Conservation (phyloP, 345 rosid genomes). For the Geranium rotundifolium region DNA sequence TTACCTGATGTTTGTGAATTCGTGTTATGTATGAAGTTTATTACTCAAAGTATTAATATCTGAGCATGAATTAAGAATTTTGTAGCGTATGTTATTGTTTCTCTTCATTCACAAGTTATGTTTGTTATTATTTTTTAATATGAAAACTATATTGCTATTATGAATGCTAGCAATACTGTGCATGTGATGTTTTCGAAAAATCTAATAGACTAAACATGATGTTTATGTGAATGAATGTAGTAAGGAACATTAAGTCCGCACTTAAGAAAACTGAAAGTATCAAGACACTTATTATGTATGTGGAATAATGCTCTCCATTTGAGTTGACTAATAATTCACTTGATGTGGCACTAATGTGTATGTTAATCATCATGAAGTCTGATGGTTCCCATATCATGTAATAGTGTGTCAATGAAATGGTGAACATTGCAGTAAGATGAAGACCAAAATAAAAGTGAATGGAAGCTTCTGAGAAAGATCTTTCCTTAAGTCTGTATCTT, state of each 20-base stretch:
- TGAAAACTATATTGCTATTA: no score
- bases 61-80: no score
- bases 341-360: no score
- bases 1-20: no score
- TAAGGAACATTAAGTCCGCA: slow-evolving; percentile 2
- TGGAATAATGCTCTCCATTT: slow-evolving; percentile 6
- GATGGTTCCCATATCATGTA: slow-evolving; percentile 15
- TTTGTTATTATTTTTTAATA: no score
- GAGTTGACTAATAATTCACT: slow-evolving; percentile 3
- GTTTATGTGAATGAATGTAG: slow-evolving; percentile 8
- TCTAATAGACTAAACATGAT: slow-evolving; percentile 6
- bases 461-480: background rate
- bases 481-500: no score
- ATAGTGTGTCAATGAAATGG: slow-evolving; percentile 8
- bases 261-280: slow-evolving; percentile 1
- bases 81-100: no score
- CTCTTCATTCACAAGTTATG: no score
- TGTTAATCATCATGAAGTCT: slow-evolving; percentile 8
- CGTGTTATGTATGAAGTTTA: no score
- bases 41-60: no score
- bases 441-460: background rate
- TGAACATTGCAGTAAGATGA: slow-evolving; percentile 2
- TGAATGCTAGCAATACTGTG: background rate
- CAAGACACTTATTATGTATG: background rate
- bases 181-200: background rate